phyloP scores from a whole-genome alignment of 805 yeast species.

The Wickerhamomyces bovis region DNA sequence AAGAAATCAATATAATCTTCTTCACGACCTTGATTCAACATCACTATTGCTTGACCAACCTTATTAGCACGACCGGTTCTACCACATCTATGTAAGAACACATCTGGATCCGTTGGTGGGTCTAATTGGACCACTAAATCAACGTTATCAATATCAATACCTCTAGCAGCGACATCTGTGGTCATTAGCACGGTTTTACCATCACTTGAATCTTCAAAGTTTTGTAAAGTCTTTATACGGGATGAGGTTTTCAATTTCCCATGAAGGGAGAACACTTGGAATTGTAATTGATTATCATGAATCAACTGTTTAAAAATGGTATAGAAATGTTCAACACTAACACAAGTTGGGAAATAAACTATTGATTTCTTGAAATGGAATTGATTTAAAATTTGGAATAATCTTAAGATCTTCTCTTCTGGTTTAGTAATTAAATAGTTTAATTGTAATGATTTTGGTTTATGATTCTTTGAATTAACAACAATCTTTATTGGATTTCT shows the following conservation, averaged over 20 bases:
- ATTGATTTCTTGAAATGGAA: constrained; percentile 71
- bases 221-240: constrained; percentile 63
- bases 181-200: constrained; percentile 67
- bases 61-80: constrained; percentile 92
- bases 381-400: constrained; percentile 47
- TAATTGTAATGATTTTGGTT: constrained; percentile 61
- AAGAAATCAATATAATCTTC: constrained; percentile 76
- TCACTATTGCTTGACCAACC: constrained; percentile 70
- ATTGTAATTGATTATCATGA: constrained; percentile 22
- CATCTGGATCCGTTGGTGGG: constrained; percentile 90
- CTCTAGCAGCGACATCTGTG: constrained; percentile 98
- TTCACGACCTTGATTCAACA: constrained; percentile 72
- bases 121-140: constrained; percentile 91
- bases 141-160: constrained; percentile 91
- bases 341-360: constrained; percentile 90
- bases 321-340: constrained; percentile 73
- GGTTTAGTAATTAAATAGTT: constrained; percentile 57
- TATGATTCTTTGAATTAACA: constrained; percentile 51
- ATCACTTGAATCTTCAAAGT: constrained; percentile 34
- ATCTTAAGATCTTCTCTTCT: constrained; percentile 49
- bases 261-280: constrained; percentile 67
- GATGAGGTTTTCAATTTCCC: constrained; percentile 85
- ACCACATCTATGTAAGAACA: constrained; percentile 91
- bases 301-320: constrained; percentile 40
- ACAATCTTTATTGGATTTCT: constrained; percentile 86